Conservation (phyloP, 1,284 basidiomycete species). For the Cryptococcus floricola region DNA sequence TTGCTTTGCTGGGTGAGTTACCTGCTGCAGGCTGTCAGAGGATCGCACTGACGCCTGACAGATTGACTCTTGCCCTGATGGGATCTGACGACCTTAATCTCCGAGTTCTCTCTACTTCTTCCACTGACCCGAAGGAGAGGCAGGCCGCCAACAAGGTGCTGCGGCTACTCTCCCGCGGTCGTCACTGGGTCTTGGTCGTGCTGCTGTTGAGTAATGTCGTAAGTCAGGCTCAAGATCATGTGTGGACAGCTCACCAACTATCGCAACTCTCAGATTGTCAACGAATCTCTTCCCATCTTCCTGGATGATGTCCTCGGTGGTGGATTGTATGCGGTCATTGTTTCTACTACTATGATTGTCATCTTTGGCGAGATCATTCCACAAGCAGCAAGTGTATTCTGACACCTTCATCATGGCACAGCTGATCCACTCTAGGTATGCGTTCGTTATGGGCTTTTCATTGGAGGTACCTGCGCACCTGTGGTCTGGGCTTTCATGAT, state of each 20-base stretch:
- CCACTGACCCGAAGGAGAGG: conserved; percentile 65
- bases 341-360: conserved; percentile 77
- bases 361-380: conserved; percentile 79
- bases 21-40: neutral
- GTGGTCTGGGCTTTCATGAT: conserved; percentile 69
- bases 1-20: conserved; percentile 74
- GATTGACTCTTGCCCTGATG: conserved; percentile 86
- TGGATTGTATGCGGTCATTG: conserved; percentile 71
- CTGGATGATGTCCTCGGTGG: conserved; percentile 82
- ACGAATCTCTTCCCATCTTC: conserved; percentile 87
- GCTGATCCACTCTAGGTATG: conserved; percentile 57
- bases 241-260: neutral
- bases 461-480: conserved; percentile 85
- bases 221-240: conserved; percentile 36
- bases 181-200: conserved; percentile 93
- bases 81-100: conserved; percentile 90
- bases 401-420: neutral
- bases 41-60: conserved; percentile 11
- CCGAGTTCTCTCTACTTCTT: conserved; percentile 75
- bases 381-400: conserved; percentile 48
- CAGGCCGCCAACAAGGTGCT: conserved; percentile 71
- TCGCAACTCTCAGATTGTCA: conserved; percentile 60
- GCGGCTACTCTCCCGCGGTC: conserved; percentile 69
- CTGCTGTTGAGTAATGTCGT: conserved; percentile 81
- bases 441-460: conserved; percentile 83